Conservation (phyloP, 331 rosid genomes). For the Spiraea crenata region DNA sequence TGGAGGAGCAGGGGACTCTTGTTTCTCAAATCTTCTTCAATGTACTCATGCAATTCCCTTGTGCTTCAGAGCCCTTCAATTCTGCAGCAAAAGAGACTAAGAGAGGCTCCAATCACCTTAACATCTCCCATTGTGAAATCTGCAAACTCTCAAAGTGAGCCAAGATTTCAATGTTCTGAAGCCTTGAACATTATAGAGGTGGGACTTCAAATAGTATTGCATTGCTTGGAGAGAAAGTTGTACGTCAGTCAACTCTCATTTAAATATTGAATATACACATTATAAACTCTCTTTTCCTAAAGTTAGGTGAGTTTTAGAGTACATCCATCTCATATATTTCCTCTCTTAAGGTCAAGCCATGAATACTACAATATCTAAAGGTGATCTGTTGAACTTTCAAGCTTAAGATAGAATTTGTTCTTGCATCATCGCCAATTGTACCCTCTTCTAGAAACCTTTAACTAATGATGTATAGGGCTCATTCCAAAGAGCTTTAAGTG, state of each 20-base stretch:
- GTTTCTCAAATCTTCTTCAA: conserved; percentile 39
- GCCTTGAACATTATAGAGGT: conserved; percentile 4
- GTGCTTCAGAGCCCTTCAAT: conserved; percentile 49
- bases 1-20: conserved; percentile 49
- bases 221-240: conserved; percentile 15
- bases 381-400: neutral
- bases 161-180: conserved; percentile 4
- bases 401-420: neutral
- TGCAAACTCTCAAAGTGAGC: neutral
- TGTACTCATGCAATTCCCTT: conserved; percentile 45
- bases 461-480: neutral
- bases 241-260: neutral
- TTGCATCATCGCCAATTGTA: neutral
- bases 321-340: neutral
- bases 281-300: too few relatives aligned
- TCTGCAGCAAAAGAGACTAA: conserved; percentile 45
- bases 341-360: neutral
- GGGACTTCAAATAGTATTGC: neutral
- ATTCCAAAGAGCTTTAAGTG: neutral
- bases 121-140: conserved; percentile 38
- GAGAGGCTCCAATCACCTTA: conserved; percentile 41
- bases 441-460: neutral
- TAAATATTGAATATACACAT: too few relatives aligned
- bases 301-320: too few relatives aligned
- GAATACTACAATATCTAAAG: neutral